Percentiles rank a stretch among this genome's conserved stretches.
Evolutionary conservation across 306 rosid genomes (phyloP).

Genomic region (Castanea mollissima): DNA sequence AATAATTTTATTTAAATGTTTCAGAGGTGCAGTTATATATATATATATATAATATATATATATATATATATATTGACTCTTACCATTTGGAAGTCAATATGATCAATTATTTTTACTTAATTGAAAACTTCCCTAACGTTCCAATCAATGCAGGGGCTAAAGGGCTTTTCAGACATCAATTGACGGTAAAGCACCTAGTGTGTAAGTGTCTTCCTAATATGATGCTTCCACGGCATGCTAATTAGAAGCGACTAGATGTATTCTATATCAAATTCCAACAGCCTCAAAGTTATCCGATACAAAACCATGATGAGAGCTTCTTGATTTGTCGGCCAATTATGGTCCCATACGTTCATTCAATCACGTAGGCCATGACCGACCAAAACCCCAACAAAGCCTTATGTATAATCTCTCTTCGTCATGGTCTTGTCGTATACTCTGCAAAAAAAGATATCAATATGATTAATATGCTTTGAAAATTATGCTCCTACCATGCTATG

Average conservation of each 20-base stretch:
- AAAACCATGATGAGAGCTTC: slow-evolving; percentile 3
- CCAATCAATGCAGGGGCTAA: background rate
- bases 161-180: background rate
- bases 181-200: background rate
- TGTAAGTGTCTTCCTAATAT: background rate
- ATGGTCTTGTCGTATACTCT: background rate
- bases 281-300: background rate
- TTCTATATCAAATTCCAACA: background rate
- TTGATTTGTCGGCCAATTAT: slow-evolving; percentile 23
- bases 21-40: too few relatives aligned
- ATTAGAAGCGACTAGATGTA: background rate
- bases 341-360: slow-evolving; percentile 15
- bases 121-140: background rate
- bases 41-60: too few relatives aligned
- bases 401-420: slow-evolving; percentile 14
- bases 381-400: slow-evolving; percentile 11
- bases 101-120: background rate
- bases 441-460: background rate
- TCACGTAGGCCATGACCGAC: slow-evolving; percentile 15
- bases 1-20: too few relatives aligned
- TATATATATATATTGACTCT: background rate
- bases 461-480: background rate
- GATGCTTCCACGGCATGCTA: background rate
- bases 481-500: too few relatives aligned
- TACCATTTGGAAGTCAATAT: background rate